Percentiles rank a stretch among this genome's conserved stretches.
phyloP scores from a whole-genome alignment of 352 stramenopile species.

The Blastocystis sp. region DNA sequence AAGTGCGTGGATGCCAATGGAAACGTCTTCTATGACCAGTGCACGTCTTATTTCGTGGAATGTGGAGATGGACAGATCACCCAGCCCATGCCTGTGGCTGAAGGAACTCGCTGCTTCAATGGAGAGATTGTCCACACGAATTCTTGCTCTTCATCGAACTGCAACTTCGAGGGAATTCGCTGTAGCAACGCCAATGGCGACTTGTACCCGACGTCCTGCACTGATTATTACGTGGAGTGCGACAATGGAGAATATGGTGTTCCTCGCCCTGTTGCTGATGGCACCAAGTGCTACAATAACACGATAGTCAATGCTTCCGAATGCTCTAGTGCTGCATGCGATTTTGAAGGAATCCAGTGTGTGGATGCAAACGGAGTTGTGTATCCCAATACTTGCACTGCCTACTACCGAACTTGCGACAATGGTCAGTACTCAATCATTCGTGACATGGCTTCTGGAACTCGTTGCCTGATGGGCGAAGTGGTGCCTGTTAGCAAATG shows the following conservation, averaged over 20 bases:
- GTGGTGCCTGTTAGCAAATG: background rate
- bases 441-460: background rate
- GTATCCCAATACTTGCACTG: slow-evolving; percentile 48
- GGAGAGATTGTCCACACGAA: slow-evolving; percentile 11
- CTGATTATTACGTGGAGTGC: slow-evolving; percentile 55
- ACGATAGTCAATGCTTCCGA: background rate
- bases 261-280: slow-evolving; percentile 43
- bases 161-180: slow-evolving; percentile 32
- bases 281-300: slow-evolving; percentile 40
- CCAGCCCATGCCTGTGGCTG: slow-evolving; percentile 47
- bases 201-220: slow-evolving; percentile 15
- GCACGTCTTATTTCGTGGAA: slow-evolving; percentile 50
- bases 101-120: slow-evolving; percentile 41
- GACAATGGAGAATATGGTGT: background rate
- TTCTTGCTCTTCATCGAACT: slow-evolving; percentile 17
- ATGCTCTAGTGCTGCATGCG: background rate
- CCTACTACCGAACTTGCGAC: slow-evolving; percentile 17
- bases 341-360: slow-evolving; percentile 45
- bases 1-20: slow-evolving; percentile 51
- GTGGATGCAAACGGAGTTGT: slow-evolving; percentile 28
- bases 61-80: background rate
- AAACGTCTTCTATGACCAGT: background rate
- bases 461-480: background rate
- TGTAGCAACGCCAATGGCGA: slow-evolving; percentile 40
- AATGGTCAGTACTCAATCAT: background rate